Evolutionary conservation across 2,329 filamentous ascomycete genomes (phyloP), one percentile per base, ranked within the genome.

Genomic region (Fusarium nisikadoi): DNA sequence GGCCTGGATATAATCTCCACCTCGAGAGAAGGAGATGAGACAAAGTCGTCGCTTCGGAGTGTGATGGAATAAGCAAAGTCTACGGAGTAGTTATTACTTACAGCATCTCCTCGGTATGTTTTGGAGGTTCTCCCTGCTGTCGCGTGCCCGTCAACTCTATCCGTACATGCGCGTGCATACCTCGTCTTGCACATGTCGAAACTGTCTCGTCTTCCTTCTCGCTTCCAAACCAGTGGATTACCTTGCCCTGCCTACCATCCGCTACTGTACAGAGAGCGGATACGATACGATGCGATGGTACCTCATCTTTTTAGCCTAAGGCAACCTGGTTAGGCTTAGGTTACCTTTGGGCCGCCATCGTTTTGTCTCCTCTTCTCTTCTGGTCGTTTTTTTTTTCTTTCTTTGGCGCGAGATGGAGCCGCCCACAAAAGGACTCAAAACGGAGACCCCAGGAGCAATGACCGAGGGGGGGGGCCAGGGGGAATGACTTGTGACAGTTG

Each of bases 181-280:
- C 52, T 45, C 19, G 54, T 27, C 39, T 35, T 56, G 39, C 54
- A 57, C 53, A 56, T 56, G 54, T 52, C 29, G 50, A 53, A 55
- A 36, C 41, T 62, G 42, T 29, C 46, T 54, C n/a, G 25, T 39
- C 39, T 47, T 68, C 61, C 56, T 41, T 50, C 58, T 72, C 70
- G 69, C 59, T 72, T 62, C 70, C 59, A 42, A 58, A 57, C 52
- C 29, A 47, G 54, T 72, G 69, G 69, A 64, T 65, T 69, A 50
- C n/a, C 46, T 49, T 33, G 29, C 46, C 46, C 23, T 13, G 23
- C 33, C 19, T 9, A 20, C 45, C 54, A 56, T 55, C n/a, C 47
- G 49, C 41, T 68, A 36, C 58, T 56, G 69, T 69, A 39, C 65
- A 41, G 65, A 70, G 57, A 58, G 60, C 65, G 70, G 70, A 70